phyloP scores from a whole-genome alignment of 352 stramenopile species.

The Phytophthora macrochlamydospora region DNA sequence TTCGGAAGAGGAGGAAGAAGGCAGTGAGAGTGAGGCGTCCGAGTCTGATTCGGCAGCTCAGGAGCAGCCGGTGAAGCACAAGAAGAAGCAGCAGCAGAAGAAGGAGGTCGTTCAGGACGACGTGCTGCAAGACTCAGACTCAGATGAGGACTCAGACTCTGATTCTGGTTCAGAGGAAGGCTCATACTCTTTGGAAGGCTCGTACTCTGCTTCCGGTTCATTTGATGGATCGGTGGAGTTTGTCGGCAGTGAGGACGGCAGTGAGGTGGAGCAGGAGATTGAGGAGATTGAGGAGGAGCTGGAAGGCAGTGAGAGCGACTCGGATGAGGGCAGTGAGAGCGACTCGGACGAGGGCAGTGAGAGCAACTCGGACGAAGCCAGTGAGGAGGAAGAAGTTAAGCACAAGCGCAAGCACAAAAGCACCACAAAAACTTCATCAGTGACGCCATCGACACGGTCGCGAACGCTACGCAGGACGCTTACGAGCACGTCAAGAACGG shows the following conservation, averaged over 20 bases:
- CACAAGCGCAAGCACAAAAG: conserved; percentile 29
- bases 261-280: conserved; percentile 16
- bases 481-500: conserved; percentile 29
- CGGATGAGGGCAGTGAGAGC: conserved; percentile 9
- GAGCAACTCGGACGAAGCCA: conserved; percentile 7
- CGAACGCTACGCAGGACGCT: conserved; percentile 28
- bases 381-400: conserved; percentile 18
- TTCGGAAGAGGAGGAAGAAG: background rate
- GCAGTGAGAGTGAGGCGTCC: background rate
- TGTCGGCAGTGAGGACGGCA: conserved; percentile 22
- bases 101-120: conserved; percentile 26
- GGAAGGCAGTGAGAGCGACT: conserved; percentile 8
- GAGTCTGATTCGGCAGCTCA: background rate
- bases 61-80: conserved; percentile 9
- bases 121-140: too few species aligned
- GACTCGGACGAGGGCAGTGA: conserved; percentile 14
- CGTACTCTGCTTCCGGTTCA: conserved; percentile 19
- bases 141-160: conserved; percentile 7
- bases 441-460: conserved; percentile 29
- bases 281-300: conserved; percentile 8
- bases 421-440: conserved; percentile 31
- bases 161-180: conserved; percentile 24
- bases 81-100: conserved; percentile 28
- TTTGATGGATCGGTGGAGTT: conserved; percentile 30
- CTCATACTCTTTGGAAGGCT: conserved; percentile 10